Evolutionary conservation across 495 filamentous ascomycete species (phyloP).

Genomic region (Xylaria bambusicola): DNA sequence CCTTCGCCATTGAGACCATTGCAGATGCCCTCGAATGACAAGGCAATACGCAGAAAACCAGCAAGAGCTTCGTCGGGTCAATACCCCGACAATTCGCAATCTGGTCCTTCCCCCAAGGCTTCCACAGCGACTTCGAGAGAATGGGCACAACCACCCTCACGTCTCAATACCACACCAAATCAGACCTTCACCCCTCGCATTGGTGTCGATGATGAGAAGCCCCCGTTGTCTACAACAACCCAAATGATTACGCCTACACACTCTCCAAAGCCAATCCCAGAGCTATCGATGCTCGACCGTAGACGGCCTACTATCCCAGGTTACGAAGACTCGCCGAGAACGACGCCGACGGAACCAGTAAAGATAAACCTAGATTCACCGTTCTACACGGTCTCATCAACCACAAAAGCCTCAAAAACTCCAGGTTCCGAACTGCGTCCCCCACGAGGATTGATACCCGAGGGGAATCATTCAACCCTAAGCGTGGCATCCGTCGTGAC

Average conservation of each 20-base stretch:
- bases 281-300: constrained; percentile 40
- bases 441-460: constrained; percentile 16
- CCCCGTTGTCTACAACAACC: constrained; percentile 37
- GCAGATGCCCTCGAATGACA: constrained; percentile 31
- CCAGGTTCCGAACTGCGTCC: constrained; percentile 21
- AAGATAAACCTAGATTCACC: constrained; percentile 31
- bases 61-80: constrained; percentile 30
- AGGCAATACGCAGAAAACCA: constrained; percentile 43
- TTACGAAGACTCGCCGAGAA: constrained; percentile 24
- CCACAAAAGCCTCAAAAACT: constrained; percentile 1
- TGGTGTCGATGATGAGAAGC: constrained; percentile 47
- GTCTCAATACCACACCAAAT: constrained; percentile 65
- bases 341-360: constrained; percentile 23
- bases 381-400: constrained; percentile 22
- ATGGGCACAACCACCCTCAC: constrained; percentile 60
- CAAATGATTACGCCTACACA: constrained; percentile 28
- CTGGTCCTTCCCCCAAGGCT: constrained; percentile 25
- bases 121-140: constrained; percentile 26
- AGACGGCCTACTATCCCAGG: constrained; percentile 33
- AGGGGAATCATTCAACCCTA: constrained; percentile 11
- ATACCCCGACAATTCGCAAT: constrained; percentile 38
- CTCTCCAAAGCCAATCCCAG: constrained; percentile 1
- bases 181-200: constrained; percentile 59
- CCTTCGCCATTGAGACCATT: constrained; percentile 24
- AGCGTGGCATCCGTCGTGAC: constrained; percentile 23